A percentile compares a stretch with the other conserved stretches of the same genome.
These are phyloP conservation scores for Kluyveromyces siamensis DNA, from an alignment of 805 yeast species.

Conservation along the genomic window DNA sequence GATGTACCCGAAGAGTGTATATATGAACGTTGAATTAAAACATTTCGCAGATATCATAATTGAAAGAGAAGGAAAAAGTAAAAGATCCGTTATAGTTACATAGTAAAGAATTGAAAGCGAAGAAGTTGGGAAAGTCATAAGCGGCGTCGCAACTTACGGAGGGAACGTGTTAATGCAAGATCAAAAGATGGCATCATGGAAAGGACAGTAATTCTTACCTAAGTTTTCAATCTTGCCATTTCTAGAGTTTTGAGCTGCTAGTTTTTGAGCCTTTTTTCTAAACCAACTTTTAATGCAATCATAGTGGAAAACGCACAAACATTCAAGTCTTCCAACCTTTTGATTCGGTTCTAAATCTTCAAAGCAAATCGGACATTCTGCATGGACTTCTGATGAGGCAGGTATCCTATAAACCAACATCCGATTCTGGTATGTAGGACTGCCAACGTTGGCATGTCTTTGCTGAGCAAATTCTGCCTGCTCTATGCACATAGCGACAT, in stretches of 20 bases:
- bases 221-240: conserved; percentile 5
- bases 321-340: conserved; percentile 84
- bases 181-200: conserved; percentile 34
- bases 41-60: too few species aligned
- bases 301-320: conserved; percentile 90
- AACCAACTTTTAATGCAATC: conserved; percentile 90
- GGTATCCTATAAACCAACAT: conserved; percentile 69
- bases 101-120: not conserved
- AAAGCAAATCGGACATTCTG: conserved; percentile 89
- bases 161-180: not conserved
- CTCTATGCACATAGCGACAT: conserved; percentile 60
- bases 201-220: conserved; percentile 39
- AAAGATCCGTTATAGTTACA: too few species aligned
- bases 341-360: conserved; percentile 84
- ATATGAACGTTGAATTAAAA: too few species aligned
- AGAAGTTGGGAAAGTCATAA: not conserved
- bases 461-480: conserved; percentile 41
- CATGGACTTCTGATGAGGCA: conserved; percentile 31
- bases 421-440: conserved; percentile 39
- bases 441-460: conserved; percentile 35
- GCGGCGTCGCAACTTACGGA: not conserved
- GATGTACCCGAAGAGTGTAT: too few species aligned
- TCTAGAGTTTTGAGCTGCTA: conserved; percentile 24
- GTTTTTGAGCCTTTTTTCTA: conserved; percentile 55
- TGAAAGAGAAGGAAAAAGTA: too few species aligned